phyloP scores from a whole-genome alignment of 495 filamentous ascomycete species.

The Friedmanniomyces simplex region DNA sequence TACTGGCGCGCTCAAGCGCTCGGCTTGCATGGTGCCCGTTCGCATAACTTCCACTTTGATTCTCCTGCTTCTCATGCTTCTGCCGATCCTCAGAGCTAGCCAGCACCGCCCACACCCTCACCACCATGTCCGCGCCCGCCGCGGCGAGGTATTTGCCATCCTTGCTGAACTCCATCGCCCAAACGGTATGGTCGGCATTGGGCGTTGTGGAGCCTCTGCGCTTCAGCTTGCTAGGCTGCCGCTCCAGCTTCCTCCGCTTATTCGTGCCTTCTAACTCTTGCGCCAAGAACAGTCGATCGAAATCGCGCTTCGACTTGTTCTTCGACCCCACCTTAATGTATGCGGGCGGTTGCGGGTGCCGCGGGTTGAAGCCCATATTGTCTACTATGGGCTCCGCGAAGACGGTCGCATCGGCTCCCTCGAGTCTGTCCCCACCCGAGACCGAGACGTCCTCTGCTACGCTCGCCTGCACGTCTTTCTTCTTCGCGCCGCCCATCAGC shows the following conservation, averaged over 20 bases:
- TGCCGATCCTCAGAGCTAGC: constrained; percentile 68
- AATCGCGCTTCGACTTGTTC: constrained; percentile 74
- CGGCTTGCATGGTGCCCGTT: constrained; percentile 28
- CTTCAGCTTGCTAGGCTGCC: constrained; percentile 20
- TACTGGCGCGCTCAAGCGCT: constrained; percentile 76
- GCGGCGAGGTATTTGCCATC: constrained; percentile 88
- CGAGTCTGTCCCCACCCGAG: constrained; percentile 55
- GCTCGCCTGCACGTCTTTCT: constrained; percentile 53
- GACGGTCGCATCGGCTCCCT: constrained; percentile 71
- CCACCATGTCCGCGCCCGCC: constrained; percentile 74
- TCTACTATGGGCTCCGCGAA: constrained; percentile 61
- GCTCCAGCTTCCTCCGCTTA: background rate
- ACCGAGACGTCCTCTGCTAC: constrained; percentile 62
- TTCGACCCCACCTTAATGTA: constrained; percentile 79
- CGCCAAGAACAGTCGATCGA: constrained; percentile 79
- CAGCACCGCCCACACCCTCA: constrained; percentile 86
- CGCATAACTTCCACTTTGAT: constrained; percentile 32
- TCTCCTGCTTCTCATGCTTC: constrained; percentile 57
- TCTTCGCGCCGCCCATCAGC: constrained; percentile 57
- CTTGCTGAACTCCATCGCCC: constrained; percentile 86
- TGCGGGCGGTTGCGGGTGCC: constrained; percentile 76
- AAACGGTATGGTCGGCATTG: constrained; percentile 50
- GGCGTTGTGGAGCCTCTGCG: constrained; percentile 12
- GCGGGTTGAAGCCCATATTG: constrained; percentile 69
- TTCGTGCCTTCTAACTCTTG: constrained; percentile 52